Percentiles rank a stretch among this genome's conserved stretches.
phyloP scores from a whole-genome alignment of 306 rosid genomes.

The Sesbania bispinosa region DNA sequence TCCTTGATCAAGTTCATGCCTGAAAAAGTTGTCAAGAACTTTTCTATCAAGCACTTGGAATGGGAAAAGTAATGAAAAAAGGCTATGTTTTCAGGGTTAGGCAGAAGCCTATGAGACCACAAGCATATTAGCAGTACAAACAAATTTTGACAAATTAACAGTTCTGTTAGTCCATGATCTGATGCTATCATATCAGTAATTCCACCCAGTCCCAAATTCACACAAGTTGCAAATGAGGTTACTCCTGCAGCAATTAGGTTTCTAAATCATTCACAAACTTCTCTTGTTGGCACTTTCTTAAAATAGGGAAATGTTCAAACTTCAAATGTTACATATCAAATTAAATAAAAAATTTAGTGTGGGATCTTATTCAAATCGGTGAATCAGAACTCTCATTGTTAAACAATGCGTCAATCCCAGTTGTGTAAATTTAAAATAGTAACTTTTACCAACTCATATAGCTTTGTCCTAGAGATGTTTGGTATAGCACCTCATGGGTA shows the following conservation, averaged over 20 bases:
- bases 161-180: background rate
- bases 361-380: background rate
- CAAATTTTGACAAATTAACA: background rate
- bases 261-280: background rate
- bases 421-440: background rate
- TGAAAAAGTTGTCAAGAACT: background rate
- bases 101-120: background rate
- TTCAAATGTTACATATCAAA: background rate
- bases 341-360: background rate
- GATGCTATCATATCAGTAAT: background rate
- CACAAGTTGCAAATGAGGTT: background rate
- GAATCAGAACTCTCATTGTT: background rate
- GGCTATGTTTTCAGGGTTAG: background rate
- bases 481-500: background rate
- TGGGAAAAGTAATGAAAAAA: background rate
- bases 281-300: background rate
- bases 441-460: background rate
- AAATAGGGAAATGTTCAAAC: background rate
- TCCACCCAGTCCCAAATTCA: background rate
- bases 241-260: background rate
- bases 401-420: background rate
- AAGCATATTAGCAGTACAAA: background rate
- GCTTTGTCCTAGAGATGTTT: background rate
- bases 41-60: background rate
- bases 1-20: background rate